Evolutionary conservation across 345 rosid genomes (phyloP).

Genomic region (Erysimum cheiranthoides): DNA sequence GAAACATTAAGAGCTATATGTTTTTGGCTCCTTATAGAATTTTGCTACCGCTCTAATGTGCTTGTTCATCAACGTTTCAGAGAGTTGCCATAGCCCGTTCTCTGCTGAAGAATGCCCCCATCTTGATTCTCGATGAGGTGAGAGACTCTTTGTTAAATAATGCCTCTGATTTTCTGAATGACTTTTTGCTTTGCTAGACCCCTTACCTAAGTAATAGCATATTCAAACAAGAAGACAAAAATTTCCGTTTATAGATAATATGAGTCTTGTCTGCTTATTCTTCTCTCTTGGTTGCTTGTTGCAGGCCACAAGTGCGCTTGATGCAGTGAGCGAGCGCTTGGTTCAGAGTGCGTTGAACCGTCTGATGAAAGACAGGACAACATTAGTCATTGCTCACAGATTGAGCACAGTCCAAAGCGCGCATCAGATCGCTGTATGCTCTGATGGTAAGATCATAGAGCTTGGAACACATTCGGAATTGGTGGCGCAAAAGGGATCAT

Average conservation of each 20-base stretch:
- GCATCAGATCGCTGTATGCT: constrained; percentile 79
- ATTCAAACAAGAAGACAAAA: constrained; percentile 4
- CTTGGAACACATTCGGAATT: constrained; percentile 84
- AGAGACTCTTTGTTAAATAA: constrained; percentile 22
- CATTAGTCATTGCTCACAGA: constrained; percentile 91
- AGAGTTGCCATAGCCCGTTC: constrained; percentile 95
- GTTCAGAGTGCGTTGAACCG: constrained; percentile 85
- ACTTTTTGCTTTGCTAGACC: constrained; percentile 3
- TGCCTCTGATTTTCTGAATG: background rate
- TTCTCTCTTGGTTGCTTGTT: constrained; percentile 15
- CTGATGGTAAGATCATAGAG: constrained; percentile 76
- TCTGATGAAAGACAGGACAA: constrained; percentile 86
- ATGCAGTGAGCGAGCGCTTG: constrained; percentile 86
- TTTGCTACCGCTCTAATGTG: constrained; percentile 13
- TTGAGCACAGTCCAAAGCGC: constrained; percentile 95
- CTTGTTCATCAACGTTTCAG: constrained; percentile 49
- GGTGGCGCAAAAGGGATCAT: constrained; percentile 71
- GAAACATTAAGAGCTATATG: background rate
- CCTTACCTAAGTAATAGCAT: background rate
- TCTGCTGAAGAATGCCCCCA: constrained; percentile 83
- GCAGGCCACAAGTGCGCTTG: constrained; percentile 95
- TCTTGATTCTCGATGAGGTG: constrained; percentile 90
- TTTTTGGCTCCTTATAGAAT: background rate
- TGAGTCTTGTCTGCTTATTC: background rate
- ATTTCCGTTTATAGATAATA: constrained; percentile 2